phyloP scores from a whole-genome alignment of 2,329 filamentous ascomycete species.

The Colletotrichum siamense region DNA sequence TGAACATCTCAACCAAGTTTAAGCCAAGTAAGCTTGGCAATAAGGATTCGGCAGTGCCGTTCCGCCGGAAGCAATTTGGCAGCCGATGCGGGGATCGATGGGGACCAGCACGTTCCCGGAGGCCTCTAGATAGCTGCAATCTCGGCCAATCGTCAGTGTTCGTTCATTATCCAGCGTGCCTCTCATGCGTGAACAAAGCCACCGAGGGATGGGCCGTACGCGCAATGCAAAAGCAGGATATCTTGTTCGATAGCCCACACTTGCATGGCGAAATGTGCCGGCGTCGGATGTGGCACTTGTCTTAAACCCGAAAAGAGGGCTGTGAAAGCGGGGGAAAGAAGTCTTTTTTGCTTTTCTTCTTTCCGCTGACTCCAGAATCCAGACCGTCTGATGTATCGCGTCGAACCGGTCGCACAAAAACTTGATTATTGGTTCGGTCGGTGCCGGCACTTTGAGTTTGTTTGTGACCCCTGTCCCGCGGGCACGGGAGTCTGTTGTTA shows the following conservation, averaged over 20 bases:
- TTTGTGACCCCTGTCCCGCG: background rate
- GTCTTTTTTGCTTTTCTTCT: background rate
- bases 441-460: background rate
- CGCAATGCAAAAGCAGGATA: conserved; percentile 9
- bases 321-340: conserved; percentile 5
- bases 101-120: background rate
- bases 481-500: background rate
- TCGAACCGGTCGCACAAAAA: background rate
- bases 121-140: background rate
- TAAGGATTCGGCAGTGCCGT: background rate
- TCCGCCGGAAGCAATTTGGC: background rate
- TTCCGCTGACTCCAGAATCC: background rate
- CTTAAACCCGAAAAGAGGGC: conserved; percentile 7
- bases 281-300: background rate
- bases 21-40: background rate
- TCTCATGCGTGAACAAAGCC: conserved; percentile 4
- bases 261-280: background rate
- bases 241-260: background rate
- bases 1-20: background rate
- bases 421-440: conserved; percentile 1
- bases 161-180: conserved; percentile 7
- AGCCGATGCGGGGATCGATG: background rate
- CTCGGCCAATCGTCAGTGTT: background rate
- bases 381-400: conserved; percentile 12
- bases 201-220: conserved; percentile 1